Percentiles rank a stretch among this genome's conserved stretches.
phyloP scores from a whole-genome alignment of 2,329 filamentous ascomycete species.

The Neofusicoccum sp. region DNA sequence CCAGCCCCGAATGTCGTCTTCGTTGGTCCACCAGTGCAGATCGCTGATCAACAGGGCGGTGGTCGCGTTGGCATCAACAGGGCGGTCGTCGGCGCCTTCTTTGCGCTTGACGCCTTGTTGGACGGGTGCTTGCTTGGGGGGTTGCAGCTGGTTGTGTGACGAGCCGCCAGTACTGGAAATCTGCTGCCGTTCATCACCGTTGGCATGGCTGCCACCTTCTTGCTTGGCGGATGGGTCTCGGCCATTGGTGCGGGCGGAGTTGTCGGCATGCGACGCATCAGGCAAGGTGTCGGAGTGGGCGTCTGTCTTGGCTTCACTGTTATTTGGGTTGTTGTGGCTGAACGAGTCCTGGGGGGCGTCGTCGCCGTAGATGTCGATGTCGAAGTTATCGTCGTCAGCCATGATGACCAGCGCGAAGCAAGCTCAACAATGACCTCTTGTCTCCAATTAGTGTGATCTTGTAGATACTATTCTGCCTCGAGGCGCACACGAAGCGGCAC shows the following conservation, averaged over 20 bases:
- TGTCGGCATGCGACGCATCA: slow-evolving; percentile 21
- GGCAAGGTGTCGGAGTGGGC: slow-evolving; percentile 27
- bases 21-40: slow-evolving; percentile 87
- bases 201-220: slow-evolving; percentile 26
- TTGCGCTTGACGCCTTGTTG: slow-evolving; percentile 64
- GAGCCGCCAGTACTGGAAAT: slow-evolving; percentile 45
- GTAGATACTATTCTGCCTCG: slow-evolving; percentile 38
- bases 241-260: slow-evolving; percentile 23
- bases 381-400: slow-evolving; percentile 67
- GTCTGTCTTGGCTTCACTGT: slow-evolving; percentile 25
- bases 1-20: slow-evolving; percentile 92
- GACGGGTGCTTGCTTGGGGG: slow-evolving; percentile 43
- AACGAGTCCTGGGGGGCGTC: slow-evolving; percentile 40
- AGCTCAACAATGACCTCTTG: slow-evolving; percentile 22
- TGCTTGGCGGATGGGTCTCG: slow-evolving; percentile 21
- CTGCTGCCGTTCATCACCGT: slow-evolving; percentile 38
- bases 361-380: slow-evolving; percentile 69
- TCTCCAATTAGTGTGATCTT: slow-evolving; percentile 24
- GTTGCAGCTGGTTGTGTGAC: slow-evolving; percentile 35
- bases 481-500: slow-evolving; percentile 34
- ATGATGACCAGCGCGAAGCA: slow-evolving; percentile 25
- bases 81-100: slow-evolving; percentile 53
- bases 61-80: slow-evolving; percentile 59
- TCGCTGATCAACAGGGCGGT: slow-evolving; percentile 83
- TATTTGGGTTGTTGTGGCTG: slow-evolving; percentile 13